Evolutionary conservation across 73 alveolate species (phyloP).

Genomic region (Blepharisma japonicum): DNA sequence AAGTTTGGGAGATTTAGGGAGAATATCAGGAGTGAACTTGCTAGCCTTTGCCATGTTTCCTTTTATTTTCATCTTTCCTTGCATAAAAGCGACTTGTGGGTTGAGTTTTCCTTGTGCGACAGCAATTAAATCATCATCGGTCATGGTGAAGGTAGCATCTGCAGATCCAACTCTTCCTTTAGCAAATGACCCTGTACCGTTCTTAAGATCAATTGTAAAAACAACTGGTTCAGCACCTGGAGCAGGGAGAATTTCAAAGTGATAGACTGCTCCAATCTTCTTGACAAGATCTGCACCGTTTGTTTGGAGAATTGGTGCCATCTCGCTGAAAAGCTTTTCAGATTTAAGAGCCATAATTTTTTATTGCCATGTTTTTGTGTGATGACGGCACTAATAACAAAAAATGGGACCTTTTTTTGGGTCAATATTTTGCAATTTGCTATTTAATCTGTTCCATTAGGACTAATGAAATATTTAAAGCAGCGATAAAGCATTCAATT

Average conservation of each 20-base stretch:
- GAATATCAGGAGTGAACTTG: constrained; percentile 72
- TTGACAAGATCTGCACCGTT: constrained; percentile 61
- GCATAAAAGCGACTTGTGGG: constrained; percentile 73
- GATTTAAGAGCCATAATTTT: constrained; percentile 50
- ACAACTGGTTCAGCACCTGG: constrained; percentile 55
- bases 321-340: constrained; percentile 58
- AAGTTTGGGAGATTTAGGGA: constrained; percentile 58
- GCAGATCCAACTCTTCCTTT: constrained; percentile 66
- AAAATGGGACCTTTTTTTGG: no score
- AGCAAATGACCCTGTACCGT: constrained; percentile 54
- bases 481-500: no score
- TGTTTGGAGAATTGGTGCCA: constrained; percentile 54
- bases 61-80: constrained; percentile 78
- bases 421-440: no score
- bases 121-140: constrained; percentile 63
- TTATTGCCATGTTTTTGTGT: constrained; percentile 13
- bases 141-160: constrained; percentile 63
- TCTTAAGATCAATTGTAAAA: constrained; percentile 65
- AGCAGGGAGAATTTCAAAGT: constrained; percentile 62
- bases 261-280: constrained; percentile 66
- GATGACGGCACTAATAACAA: no score
- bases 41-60: constrained; percentile 77
- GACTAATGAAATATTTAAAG: no score
- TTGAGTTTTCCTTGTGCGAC: constrained; percentile 55
- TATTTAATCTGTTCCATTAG: no score